These are phyloP conservation scores for Candida nonsorbophila DNA, from an alignment of 805 yeast species.

Conservation along the genomic window DNA sequence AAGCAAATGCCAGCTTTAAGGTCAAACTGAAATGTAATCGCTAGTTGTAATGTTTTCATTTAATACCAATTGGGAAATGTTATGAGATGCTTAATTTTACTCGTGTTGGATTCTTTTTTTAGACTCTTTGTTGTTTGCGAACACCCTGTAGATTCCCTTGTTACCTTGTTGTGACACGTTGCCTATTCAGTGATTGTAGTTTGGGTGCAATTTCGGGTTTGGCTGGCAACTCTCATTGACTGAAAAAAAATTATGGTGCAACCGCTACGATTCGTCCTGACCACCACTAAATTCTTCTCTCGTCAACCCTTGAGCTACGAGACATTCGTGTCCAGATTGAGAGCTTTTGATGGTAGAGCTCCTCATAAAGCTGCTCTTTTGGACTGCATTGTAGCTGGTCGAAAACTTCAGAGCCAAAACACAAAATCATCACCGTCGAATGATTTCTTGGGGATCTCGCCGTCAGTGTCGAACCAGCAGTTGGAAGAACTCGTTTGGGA, in stretches of 20 bases:
- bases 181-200: no score
- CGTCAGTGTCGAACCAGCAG: conserved; percentile 1
- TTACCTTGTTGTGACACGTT: no score
- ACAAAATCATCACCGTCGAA: background rate
- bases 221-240: no score
- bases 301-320: conserved; percentile 21
- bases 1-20: no score
- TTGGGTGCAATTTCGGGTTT: no score
- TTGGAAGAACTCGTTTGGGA: conserved; percentile 1
- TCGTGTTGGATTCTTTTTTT: no score
- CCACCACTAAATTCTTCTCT: conserved; percentile 2
- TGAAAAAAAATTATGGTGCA: conserved; percentile 1
- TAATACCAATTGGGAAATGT: no score
- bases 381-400: conserved; percentile 18
- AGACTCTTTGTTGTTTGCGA: no score
- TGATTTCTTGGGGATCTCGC: conserved; percentile 3
- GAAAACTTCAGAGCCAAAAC: conserved; percentile 11
- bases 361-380: conserved; percentile 6
- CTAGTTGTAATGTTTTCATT: no score
- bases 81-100: no score
- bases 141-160: no score
- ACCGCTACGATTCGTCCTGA: conserved; percentile 9
- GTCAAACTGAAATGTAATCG: no score
- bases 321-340: conserved; percentile 15
- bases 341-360: conserved; percentile 2